Percentiles rank a stretch among this genome's conserved stretches.
These are phyloP conservation scores for Eucalyptus camaldulensis DNA, from an alignment of 345 rosid genomes.

Conservation along the genomic window DNA sequence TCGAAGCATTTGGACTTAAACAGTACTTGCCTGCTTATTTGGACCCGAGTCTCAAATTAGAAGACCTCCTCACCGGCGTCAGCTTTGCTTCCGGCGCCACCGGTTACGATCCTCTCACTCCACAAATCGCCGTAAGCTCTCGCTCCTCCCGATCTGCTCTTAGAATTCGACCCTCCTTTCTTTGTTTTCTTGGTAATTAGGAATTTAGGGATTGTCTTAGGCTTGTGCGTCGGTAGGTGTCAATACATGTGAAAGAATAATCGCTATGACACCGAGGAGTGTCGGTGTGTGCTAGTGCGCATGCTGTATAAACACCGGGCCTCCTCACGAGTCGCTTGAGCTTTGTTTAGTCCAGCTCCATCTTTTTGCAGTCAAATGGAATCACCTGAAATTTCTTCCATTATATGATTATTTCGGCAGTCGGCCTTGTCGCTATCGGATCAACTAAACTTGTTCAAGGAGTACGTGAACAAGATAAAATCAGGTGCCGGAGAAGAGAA, in stretches of 20 bases:
- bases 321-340: neutral
- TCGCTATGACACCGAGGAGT: neutral
- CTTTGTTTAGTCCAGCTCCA: neutral
- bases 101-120: conserved; percentile 49
- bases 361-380: neutral
- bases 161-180: neutral
- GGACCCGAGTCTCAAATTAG: conserved; percentile 24
- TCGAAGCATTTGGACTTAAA: conserved; percentile 35
- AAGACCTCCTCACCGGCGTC: conserved; percentile 58
- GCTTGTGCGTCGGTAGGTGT: neutral
- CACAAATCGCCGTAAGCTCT: conserved; percentile 11
- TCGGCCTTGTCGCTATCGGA: conserved; percentile 28
- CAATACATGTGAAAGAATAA: neutral
- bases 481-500: conserved; percentile 10
- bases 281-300: neutral
- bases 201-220: neutral
- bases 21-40: conserved; percentile 41
- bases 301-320: neutral
- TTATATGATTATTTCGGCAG: neutral
- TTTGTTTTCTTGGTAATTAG: neutral
- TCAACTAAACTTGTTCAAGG: conserved; percentile 28
- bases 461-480: conserved; percentile 6
- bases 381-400: neutral
- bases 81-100: conserved; percentile 47
- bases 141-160: neutral